Conservation (phyloP, 1,284 basidiomycete genomes). For the Puccinia coronata region DNA sequence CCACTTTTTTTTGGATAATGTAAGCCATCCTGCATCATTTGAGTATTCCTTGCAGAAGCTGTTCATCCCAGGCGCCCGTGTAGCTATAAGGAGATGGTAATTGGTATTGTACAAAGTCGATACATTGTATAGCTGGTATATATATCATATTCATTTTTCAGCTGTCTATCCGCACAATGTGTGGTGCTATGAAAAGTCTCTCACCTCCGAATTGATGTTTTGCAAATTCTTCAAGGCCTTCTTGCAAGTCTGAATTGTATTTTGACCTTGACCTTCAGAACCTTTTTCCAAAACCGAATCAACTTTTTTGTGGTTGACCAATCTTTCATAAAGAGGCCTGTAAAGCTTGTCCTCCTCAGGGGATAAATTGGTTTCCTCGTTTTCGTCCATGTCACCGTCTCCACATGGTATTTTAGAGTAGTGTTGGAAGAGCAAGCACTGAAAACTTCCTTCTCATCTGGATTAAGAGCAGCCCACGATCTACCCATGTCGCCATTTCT, state of each 20-base stretch:
- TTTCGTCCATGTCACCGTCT: background rate
- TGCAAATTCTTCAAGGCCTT: background rate
- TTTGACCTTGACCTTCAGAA: background rate
- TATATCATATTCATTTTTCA: background rate
- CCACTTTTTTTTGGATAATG: background rate
- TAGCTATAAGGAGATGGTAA: background rate
- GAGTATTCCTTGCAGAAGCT: background rate
- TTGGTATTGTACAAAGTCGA: background rate
- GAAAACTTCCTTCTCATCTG: background rate
- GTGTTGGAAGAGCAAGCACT: background rate
- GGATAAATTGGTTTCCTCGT: background rate
- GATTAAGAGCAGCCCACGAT: background rate
- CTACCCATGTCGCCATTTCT: background rate
- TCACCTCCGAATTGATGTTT: background rate
- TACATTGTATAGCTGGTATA: background rate
- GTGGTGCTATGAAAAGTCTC: background rate
- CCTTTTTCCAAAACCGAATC: background rate
- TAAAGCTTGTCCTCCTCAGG: background rate
- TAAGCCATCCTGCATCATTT: background rate
- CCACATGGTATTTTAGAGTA: background rate
- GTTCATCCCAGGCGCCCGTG: background rate
- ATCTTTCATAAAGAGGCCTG: background rate
- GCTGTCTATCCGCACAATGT: no score
- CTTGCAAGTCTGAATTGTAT: background rate
- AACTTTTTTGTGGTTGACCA: background rate